These are phyloP conservation scores for Ceratonia siliqua DNA, from an alignment of 306 rosid genomes.

Conservation along the genomic window DNA sequence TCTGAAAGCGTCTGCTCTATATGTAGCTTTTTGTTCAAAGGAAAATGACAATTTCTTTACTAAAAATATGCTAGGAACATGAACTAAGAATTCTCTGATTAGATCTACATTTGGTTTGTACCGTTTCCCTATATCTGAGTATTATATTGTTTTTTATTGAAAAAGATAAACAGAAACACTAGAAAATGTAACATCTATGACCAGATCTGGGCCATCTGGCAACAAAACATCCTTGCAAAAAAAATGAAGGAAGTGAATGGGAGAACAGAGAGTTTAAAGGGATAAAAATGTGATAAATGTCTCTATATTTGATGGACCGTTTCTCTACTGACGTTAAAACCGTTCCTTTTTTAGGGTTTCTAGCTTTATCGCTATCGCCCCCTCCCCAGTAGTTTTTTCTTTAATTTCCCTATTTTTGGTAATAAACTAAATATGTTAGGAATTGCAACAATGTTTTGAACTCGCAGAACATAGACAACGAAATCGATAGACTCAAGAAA, in stretches of 20 bases:
- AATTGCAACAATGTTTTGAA: slow-evolving; percentile 19
- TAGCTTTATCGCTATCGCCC: neutral
- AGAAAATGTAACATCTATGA: neutral
- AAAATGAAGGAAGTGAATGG: neutral
- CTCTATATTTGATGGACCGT: neutral
- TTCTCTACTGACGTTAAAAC: too few relatives aligned
- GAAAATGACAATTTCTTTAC: slow-evolving; percentile 32
- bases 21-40: slow-evolving; percentile 9
- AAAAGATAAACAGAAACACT: neutral
- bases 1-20: neutral
- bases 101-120: slow-evolving; percentile 70
- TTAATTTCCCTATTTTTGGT: neutral
- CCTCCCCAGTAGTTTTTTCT: neutral
- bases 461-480: slow-evolving; percentile 58
- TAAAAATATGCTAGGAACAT: slow-evolving; percentile 48
- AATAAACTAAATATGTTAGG: neutral
- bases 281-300: neutral
- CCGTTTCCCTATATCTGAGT: slow-evolving; percentile 19
- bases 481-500: slow-evolving; percentile 73
- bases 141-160: slow-evolving; percentile 6
- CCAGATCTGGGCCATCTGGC: neutral
- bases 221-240: neutral
- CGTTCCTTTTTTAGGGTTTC: slow-evolving; percentile 21
- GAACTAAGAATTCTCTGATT: slow-evolving; percentile 37
- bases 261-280: neutral